These are phyloP conservation scores for Cocos nucifera DNA, from an alignment of 176 grass and related monocot genomes.

Conservation along the genomic window DNA sequence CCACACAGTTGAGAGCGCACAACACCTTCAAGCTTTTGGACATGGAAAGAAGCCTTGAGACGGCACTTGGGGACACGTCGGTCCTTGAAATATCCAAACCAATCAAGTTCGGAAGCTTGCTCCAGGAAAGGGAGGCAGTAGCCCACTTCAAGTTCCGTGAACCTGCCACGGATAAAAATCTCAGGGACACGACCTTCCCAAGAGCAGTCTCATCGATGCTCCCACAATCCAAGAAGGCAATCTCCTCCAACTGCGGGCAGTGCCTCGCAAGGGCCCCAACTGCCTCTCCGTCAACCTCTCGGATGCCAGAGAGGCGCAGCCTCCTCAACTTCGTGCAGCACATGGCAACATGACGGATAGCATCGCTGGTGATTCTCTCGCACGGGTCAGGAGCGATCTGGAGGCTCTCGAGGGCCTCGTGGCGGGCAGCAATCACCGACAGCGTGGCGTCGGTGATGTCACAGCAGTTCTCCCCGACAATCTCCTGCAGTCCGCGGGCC, in stretches of 20 bases:
- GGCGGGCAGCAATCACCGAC: slow-evolving; percentile 72
- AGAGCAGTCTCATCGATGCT: slow-evolving; percentile 57
- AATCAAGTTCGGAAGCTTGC: slow-evolving; percentile 63
- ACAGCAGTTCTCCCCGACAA: slow-evolving; percentile 69
- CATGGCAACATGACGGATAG: slow-evolving; percentile 75
- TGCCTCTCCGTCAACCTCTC: slow-evolving; percentile 54
- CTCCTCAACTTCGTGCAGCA: slow-evolving; percentile 61
- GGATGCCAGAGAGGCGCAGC: slow-evolving; percentile 71
- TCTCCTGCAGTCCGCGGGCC: slow-evolving; percentile 53
- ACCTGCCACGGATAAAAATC: slow-evolving; percentile 79
- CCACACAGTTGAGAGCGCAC: slow-evolving; percentile 50
- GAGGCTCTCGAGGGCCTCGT: slow-evolving; percentile 77
- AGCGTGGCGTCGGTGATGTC: slow-evolving; percentile 72
- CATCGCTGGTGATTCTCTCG: slow-evolving; percentile 67
- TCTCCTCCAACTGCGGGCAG: slow-evolving; percentile 59
- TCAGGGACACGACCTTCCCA: slow-evolving; percentile 51
- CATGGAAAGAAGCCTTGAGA: slow-evolving; percentile 62
- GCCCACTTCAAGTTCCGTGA: slow-evolving; percentile 81
- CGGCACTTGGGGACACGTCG: slow-evolving; percentile 51
- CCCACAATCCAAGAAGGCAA: slow-evolving; percentile 81
- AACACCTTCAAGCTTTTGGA: slow-evolving; percentile 76
- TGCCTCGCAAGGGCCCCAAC: slow-evolving; percentile 58
- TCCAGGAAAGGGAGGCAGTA: slow-evolving; percentile 62
- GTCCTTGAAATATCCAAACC: slow-evolving; percentile 77
- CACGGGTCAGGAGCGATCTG: slow-evolving; percentile 72